Evolutionary conservation across 345 rosid genomes (phyloP), one percentile per base, ranked within the genome.

Genomic region (Physaria fendleri): DNA sequence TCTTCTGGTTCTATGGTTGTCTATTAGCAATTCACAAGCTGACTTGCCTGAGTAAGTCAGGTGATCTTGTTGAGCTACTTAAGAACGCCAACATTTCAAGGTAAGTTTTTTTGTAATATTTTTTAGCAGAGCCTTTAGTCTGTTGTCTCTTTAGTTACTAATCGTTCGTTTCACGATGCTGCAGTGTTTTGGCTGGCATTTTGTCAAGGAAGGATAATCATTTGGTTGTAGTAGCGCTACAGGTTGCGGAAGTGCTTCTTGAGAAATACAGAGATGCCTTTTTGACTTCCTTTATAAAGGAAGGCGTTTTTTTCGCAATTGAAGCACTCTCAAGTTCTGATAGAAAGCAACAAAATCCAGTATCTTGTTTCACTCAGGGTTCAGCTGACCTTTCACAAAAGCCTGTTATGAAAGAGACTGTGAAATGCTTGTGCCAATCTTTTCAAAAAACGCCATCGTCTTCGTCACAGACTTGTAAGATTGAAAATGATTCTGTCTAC

Each of bases 131-230:
- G 30, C 66, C 80, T 68, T 37, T 25, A 20, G 27, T 45, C 12
- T 43, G 58, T 47, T 76, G 27, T 38, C 53, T 22, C n/a, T 56
- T 17, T 56, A 56, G 46, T 51, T 57, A 42, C 35, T 68, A 65
- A 56, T 71, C 53, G 21, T 62, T 39, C 40, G 43, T 20, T 20
- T 39, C 48, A 34, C 62, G n/a, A 59, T 71, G 56, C 59, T 74
- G 65, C 82, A 92, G 99, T 66, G 90, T 92, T 62, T 69, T 92
- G 79, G 95, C 94, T 57, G 99, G 95, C 3, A 84, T 88, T 43
- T 72, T 86, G 60, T 78, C 89, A 41, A 80, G 91, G 70, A 86
- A 86, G 77, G 95, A 92, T 77, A 76, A 73, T 51, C 99, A 92
- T 66, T 77, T 92, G 38, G 65, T 88, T 55, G 69, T 84, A 55